These are phyloP conservation scores for Hymenoscyphus fraxineus DNA, from an alignment of 2,329 filamentous ascomycete species.

Conservation along the genomic window DNA sequence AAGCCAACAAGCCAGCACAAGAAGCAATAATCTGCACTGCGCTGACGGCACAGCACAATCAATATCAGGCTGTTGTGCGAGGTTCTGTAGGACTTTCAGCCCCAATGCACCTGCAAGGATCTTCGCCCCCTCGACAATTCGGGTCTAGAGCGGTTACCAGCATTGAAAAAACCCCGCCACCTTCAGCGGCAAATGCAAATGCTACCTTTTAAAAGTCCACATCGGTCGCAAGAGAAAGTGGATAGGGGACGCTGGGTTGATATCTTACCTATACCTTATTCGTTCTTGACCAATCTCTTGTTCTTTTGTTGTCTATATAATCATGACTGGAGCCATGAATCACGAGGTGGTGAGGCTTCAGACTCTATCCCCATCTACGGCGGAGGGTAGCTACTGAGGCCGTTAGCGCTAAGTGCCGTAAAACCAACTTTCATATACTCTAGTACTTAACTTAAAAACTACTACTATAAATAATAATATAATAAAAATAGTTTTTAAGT, in stretches of 20 bases:
- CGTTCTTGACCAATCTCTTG: not conserved
- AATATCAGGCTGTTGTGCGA: not conserved
- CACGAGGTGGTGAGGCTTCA: not conserved
- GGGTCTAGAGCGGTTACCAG: constrained; percentile 3
- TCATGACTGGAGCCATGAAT: not conserved
- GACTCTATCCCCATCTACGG: not conserved
- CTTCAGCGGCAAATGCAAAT: not conserved
- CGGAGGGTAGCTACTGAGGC: too few relatives aligned
- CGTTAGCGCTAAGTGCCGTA: too few relatives aligned
- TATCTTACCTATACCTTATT: not conserved
- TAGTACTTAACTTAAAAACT: too few relatives aligned
- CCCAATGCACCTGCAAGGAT: constrained; percentile 4
- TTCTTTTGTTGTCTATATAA: not conserved
- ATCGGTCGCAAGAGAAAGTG: not conserved
- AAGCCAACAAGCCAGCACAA: too few relatives aligned
- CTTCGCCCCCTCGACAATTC: constrained; percentile 4
- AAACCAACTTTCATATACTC: too few relatives aligned
- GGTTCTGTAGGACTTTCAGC: not conserved
- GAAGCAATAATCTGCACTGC: not conserved
- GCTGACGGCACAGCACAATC: not conserved
- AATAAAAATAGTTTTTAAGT: too few relatives aligned
- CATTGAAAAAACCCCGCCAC: not conserved
- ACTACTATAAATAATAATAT: too few relatives aligned
- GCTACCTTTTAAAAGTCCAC: not conserved
- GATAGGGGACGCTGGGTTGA: not conserved